A percentile compares a stretch with the other conserved stretches of the same genome.
Evolutionary conservation across 805 yeast genomes (phyloP).

Genomic region (Yarrowia bubula): DNA sequence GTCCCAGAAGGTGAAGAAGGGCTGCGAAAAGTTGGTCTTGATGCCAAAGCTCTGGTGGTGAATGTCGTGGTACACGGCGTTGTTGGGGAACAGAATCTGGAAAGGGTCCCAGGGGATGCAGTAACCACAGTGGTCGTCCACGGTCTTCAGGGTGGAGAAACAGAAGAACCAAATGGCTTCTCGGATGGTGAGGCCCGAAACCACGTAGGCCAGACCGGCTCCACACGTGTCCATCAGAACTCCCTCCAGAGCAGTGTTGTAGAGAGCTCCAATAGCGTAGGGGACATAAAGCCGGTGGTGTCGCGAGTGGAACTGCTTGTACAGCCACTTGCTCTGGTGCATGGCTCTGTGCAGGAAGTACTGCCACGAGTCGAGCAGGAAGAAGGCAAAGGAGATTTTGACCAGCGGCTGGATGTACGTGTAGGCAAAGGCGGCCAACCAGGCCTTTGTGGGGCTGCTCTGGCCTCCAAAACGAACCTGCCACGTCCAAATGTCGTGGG

Average conservation of each 20-base stretch:
- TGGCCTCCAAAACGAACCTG: slow-evolving; percentile 14
- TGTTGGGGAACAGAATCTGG: slow-evolving; percentile 89
- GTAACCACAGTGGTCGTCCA: slow-evolving; percentile 99
- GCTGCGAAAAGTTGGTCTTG: slow-evolving; percentile 90
- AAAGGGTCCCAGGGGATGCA: slow-evolving; percentile 87
- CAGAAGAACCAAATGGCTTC: slow-evolving; percentile 74
- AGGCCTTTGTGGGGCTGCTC: slow-evolving; percentile 35
- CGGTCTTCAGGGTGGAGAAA: slow-evolving; percentile 92
- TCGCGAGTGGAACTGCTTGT: slow-evolving; percentile 83
- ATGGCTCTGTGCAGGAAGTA: slow-evolving; percentile 82
- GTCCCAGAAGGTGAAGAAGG: slow-evolving; percentile 96
- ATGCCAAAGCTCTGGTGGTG: slow-evolving; percentile 97
- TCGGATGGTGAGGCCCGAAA: slow-evolving; percentile 65
- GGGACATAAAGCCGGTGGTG: slow-evolving; percentile 95
- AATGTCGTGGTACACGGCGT: slow-evolving; percentile 93
- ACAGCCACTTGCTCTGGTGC: slow-evolving; percentile 78
- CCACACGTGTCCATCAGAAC: slow-evolving; percentile 88
- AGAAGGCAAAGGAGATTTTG: slow-evolving; percentile 62
- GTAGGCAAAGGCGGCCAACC: slow-evolving; percentile 50
- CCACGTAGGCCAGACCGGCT: slow-evolving; percentile 74
- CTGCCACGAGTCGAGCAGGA: slow-evolving; percentile 92
- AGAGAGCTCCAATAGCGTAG: slow-evolving; percentile 93
- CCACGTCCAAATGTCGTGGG: slow-evolving; percentile 45
- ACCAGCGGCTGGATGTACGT: slow-evolving; percentile 43
- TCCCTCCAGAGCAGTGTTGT: slow-evolving; percentile 93